These are phyloP conservation scores for Eucalyptus guilfoylei DNA, from an alignment of 345 rosid species.

Conservation along the genomic window DNA sequence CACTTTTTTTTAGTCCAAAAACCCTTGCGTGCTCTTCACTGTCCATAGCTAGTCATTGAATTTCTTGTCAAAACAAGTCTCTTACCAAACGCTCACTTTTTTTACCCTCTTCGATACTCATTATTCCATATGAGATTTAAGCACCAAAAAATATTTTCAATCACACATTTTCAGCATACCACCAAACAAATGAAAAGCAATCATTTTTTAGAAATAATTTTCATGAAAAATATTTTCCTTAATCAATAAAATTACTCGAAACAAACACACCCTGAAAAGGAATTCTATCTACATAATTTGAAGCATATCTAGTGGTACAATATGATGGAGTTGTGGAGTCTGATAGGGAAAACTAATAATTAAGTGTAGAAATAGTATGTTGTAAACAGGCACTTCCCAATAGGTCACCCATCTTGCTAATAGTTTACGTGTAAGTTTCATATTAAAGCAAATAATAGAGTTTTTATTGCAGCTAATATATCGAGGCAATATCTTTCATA, in stretches of 20 bases:
- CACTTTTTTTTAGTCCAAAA: too few species aligned
- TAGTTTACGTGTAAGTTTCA: too few species aligned
- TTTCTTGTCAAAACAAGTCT: background rate
- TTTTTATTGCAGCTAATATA: too few species aligned
- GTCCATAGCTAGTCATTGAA: background rate
- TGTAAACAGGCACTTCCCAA: fast-evolving
- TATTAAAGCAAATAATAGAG: too few species aligned
- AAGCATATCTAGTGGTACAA: background rate
- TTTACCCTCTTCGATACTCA: background rate
- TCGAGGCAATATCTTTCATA: too few species aligned
- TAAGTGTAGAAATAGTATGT: fast-evolving
- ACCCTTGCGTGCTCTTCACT: background rate
- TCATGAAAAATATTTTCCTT: background rate
- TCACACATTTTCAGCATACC: background rate
- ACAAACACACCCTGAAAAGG: background rate
- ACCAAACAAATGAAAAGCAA: background rate
- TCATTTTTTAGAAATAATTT: background rate
- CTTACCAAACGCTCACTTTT: background rate
- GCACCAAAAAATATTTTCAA: background rate
- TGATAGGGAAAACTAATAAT: too few species aligned
- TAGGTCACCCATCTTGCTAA: fast-evolving
- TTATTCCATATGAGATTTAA: background rate
- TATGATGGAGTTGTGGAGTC: fast-evolving
- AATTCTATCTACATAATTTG: background rate
- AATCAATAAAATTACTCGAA: background rate